Evolutionary conservation across 306 rosid species (phyloP), one percentile per base, ranked within the genome.

Genomic region (Luffa acutangula): DNA sequence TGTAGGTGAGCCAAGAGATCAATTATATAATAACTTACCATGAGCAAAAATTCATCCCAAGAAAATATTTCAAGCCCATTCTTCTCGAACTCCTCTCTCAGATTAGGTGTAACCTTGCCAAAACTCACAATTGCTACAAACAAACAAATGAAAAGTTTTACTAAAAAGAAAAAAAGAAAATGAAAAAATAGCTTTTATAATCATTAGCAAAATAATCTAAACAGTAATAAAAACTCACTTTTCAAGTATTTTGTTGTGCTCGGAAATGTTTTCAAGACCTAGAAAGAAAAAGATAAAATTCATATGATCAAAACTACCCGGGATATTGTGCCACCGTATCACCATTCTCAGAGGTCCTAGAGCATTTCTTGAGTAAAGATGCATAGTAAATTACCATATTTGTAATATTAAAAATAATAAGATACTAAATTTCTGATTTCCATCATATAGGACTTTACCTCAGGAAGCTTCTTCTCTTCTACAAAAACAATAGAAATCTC

Each of bases 251-350:
- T 79, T 66, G 91, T 15, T 18, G 92, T 86, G 75, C 51, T 86
- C 12, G 99, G 97, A 77, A 91, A 80, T 85, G 96, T 84, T 89
- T 90, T 96, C 93, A 96, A 86, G 77, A 93, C 89, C 99, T 96
- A 93, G 62, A 82, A 87, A 51, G 64, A 15, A 58, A 81, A 53
- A 53, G 1, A 79, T 15, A 79, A 67, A 79, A 11, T 33, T 33
- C 53, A 64, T 25, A 58, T 60, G 31, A 41, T 78, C 71, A 63
- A 31, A 31, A 64, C 60, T 49, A 63, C 6, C 79, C 53, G 2
- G 48, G 67, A n/a, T 12, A 49, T 73, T 73, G 45, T 12, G 21
- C 77, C 42, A 73, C 77, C 2, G 8, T n/a, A 73, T 46, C 54
- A 73, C 58, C 77, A 7, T 43, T 51, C 59, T 74, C 42, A 33